phyloP scores from a whole-genome alignment of 139 green algal species.

The Picocystis salinarum region DNA sequence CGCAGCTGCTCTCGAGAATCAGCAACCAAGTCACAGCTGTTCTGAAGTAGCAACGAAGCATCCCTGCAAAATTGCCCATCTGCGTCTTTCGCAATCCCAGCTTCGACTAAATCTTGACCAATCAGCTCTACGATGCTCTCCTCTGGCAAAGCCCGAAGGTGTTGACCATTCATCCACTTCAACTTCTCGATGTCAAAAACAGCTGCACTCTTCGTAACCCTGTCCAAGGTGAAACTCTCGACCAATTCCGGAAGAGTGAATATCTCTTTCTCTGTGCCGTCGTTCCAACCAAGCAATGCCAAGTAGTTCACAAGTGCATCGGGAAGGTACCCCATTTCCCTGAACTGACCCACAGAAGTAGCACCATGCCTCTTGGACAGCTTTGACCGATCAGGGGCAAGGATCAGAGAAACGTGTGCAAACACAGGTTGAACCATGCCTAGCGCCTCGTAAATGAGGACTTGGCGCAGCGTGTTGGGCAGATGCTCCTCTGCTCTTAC shows the following conservation, averaged over 20 bases:
- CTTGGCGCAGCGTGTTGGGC: conserved; percentile 91
- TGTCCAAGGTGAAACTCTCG: conserved; percentile 62
- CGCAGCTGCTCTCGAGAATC: neutral
- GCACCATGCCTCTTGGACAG: conserved; percentile 92
- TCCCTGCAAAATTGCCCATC: conserved; percentile 3
- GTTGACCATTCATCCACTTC: conserved; percentile 56
- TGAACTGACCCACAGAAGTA: conserved; percentile 92
- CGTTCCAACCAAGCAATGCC: conserved; percentile 94
- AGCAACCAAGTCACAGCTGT: too few relatives aligned
- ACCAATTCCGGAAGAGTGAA: conserved; percentile 30
- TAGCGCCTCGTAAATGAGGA: conserved; percentile 89
- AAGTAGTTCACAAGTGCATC: conserved; percentile 94
- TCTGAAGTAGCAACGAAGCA: neutral
- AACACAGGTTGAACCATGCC: conserved; percentile 68
- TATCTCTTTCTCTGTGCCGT: conserved; percentile 94
- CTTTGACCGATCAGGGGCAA: conserved; percentile 92
- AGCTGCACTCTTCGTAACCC: conserved; percentile 83
- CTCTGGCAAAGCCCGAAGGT: conserved; percentile 45
- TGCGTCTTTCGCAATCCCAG: neutral
- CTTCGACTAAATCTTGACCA: neutral
- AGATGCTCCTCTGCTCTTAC: conserved; percentile 90
- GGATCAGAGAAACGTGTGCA: conserved; percentile 87
- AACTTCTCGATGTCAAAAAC: conserved; percentile 94
- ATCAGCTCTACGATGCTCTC: conserved; percentile 13
- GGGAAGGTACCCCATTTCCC: conserved; percentile 65